Evolutionary conservation across 164 flowering plant genomes (phyloP), one percentile per base, ranked within the genome.

Genomic region (Houttuynia cordata): DNA sequence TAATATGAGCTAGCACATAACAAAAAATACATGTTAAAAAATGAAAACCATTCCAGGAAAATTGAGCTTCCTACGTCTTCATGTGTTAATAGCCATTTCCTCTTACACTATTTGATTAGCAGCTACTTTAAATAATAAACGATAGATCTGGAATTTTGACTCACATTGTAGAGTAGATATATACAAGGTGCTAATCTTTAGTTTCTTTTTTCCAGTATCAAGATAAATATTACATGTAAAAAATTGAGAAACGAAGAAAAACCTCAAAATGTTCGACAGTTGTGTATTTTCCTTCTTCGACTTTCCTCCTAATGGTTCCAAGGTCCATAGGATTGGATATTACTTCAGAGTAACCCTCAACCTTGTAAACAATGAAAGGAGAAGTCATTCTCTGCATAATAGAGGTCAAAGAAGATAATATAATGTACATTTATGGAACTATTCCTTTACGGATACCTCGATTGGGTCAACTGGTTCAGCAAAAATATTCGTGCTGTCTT

Each of bases 251-350:
- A 30, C 4, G 37, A 51, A 10, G 53, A 68, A 62, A 56, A 88
- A n/a, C 96, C 92, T 88, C 84, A 71, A 88, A 88, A 57, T 81
- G 80, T 66, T 80, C 75, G 49, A 88, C 73, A 60, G 66, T 73
- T 58, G 24, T 49, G n/a, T 88, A 86, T 81, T 80, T 65, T 62
- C 87, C 92, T 71, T 85, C 83, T 58, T 88, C 84, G 59, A 84
- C 83, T 64, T 82, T 88, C 49, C 86, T 89, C 69, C 86, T 82
- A 81, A 84, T 80, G 41, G 90, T 88, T 42, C 83, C 84, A 63
- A 88, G 84, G 71, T 88, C 92, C 96, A 88, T 88, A 8, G 96
- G 92, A 70, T 83, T 84, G 73, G 82, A 65, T 58, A 88, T 80
- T 63, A 86, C 75, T 42, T 79, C n/a, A n/a, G n/a, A n/a, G n/a